A percentile compares a stretch with the other conserved stretches of the same genome.
Evolutionary conservation across 2,329 filamentous ascomycete genomes (phyloP).

Genomic region (Ceratocystis alfenasii): DNA sequence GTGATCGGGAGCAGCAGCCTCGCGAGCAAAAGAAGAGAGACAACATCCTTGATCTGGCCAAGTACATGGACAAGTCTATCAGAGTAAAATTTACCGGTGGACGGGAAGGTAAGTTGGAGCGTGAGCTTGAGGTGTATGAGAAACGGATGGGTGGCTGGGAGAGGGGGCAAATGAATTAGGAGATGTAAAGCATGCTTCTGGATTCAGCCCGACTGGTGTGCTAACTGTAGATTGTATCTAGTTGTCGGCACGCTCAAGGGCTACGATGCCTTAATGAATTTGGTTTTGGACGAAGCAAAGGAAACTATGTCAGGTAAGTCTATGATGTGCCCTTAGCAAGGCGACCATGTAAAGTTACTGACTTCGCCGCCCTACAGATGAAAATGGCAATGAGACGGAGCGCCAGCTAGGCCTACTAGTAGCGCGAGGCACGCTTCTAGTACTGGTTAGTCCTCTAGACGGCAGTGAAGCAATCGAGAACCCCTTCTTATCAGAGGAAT

Average conservation of each 20-base stretch:
- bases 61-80: conserved; percentile 96
- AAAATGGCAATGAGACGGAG: conserved; percentile 77
- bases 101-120: conserved; percentile 55
- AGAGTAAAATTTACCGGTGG: conserved; percentile 95
- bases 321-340: neutral
- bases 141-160: neutral
- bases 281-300: conserved; percentile 88
- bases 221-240: conserved; percentile 31
- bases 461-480: conserved; percentile 95
- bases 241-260: conserved; percentile 85
- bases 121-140: too few species aligned
- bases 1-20: conserved; percentile 43
- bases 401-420: conserved; percentile 77
- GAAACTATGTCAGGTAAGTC: conserved; percentile 69
- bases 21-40: conserved; percentile 74
- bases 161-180: neutral
- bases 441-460: conserved; percentile 83
- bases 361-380: conserved; percentile 47
- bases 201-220: neutral
- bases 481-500: conserved; percentile 47
- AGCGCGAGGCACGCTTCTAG: conserved; percentile 80
- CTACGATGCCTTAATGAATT: conserved; percentile 95
- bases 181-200: neutral
- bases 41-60: conserved; percentile 87
- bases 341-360: neutral